These are phyloP conservation scores for Pelargonium australe DNA, from an alignment of 441 rosid species.

Conservation along the genomic window DNA sequence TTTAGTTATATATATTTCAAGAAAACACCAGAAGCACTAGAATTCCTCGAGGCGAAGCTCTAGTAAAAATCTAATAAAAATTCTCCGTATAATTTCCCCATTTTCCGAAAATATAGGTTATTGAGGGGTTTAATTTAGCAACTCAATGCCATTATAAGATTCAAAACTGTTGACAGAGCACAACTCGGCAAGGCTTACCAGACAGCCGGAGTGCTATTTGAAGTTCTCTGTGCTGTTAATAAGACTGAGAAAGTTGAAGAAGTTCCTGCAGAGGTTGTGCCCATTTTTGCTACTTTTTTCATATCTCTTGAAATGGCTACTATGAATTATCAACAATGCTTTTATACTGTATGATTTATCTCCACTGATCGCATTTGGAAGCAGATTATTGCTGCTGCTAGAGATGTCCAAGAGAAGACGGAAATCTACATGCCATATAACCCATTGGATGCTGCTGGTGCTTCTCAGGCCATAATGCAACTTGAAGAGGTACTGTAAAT, in stretches of 20 bases:
- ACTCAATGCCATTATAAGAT: constrained; percentile 5
- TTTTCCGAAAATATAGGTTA: no score
- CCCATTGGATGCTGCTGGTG: constrained; percentile 70
- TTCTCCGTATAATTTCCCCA: no score
- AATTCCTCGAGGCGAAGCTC: no score
- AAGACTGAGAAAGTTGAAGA: constrained; percentile 94
- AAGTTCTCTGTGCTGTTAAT: constrained; percentile 50
- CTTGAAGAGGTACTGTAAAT: constrained; percentile 63
- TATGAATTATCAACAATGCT: background rate
- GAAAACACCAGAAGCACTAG: no score
- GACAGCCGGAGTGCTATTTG: constrained; percentile 63
- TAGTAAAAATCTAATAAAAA: no score
- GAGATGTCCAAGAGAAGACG: constrained; percentile 90
- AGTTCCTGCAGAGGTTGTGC: constrained; percentile 2
- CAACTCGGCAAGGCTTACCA: constrained; percentile 97
- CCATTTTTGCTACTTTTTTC: background rate
- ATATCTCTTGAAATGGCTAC: background rate
- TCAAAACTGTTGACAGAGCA: constrained; percentile 44
- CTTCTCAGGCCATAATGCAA: constrained; percentile 87
- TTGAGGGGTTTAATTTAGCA: constrained; percentile 1
- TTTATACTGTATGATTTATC: background rate
- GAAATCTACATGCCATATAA: constrained; percentile 69
- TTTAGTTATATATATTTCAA: no score
- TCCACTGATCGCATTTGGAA: constrained; percentile 12
- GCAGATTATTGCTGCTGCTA: constrained; percentile 94